A percentile compares a stretch with the other conserved stretches of the same genome.
Evolutionary conservation across 2,329 filamentous ascomycete species (phyloP).

Genomic region (Balansia obtecta): DNA sequence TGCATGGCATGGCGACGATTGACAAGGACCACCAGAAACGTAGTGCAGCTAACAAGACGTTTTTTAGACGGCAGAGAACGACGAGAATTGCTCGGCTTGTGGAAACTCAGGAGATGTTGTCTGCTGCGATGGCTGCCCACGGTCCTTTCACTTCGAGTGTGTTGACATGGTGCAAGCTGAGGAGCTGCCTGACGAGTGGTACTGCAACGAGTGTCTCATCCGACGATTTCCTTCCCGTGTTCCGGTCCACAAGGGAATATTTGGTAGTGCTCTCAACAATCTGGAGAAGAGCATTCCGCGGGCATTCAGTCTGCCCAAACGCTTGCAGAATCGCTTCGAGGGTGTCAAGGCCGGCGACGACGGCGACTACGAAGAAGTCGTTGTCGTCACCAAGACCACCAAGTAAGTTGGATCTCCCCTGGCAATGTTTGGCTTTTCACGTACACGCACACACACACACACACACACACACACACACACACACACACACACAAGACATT

Average conservation of each 20-base stretch:
- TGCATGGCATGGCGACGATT: background rate
- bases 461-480: too few relatives aligned
- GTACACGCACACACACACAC: too few relatives aligned
- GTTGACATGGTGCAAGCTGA: slow-evolving; percentile 67
- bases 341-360: slow-evolving; percentile 65
- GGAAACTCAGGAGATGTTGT: slow-evolving; percentile 72
- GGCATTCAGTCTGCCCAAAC: slow-evolving; percentile 58
- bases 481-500: background rate
- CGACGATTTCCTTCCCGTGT: slow-evolving; percentile 34
- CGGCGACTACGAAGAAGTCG: slow-evolving; percentile 67
- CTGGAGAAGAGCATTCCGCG: slow-evolving; percentile 59
- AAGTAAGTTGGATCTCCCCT: slow-evolving; percentile 38
- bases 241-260: slow-evolving; percentile 41
- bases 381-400: slow-evolving; percentile 40
- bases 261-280: slow-evolving; percentile 47
- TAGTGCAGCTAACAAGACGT: slow-evolving; percentile 18
- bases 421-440: too few relatives aligned
- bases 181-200: slow-evolving; percentile 66
- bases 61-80: slow-evolving; percentile 49
- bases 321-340: slow-evolving; percentile 65
- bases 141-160: slow-evolving; percentile 83
- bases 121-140: slow-evolving; percentile 85
- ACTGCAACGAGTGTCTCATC: slow-evolving; percentile 60
- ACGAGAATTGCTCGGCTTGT: slow-evolving; percentile 83
- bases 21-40: background rate